These are phyloP conservation scores for Hemileia vastatrix DNA, from an alignment of 1,284 basidiomycete species.

Conservation along the genomic window DNA sequence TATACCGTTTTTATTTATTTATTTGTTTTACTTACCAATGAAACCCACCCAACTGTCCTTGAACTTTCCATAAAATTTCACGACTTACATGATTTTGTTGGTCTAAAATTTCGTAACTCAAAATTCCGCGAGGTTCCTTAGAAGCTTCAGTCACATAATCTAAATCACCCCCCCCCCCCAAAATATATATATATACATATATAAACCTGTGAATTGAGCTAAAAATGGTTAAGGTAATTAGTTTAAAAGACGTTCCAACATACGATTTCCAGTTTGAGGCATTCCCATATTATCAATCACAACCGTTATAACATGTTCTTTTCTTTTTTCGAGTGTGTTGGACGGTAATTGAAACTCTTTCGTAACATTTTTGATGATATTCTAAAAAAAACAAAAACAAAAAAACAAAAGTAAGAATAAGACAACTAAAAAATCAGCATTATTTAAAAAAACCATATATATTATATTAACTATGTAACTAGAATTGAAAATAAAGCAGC, in stretches of 20 bases:
- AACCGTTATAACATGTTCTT: slow-evolving; percentile 29
- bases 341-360: slow-evolving; percentile 1
- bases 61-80: slow-evolving; percentile 30
- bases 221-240: no score
- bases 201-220: no score
- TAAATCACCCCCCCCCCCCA: not conserved
- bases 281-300: slow-evolving; percentile 35
- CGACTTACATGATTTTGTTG: no score
- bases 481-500: no score
- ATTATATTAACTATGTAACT: not conserved
- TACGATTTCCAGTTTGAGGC: slow-evolving; percentile 19
- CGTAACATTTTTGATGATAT: not conserved
- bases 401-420: not conserved
- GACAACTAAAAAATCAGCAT: not conserved
- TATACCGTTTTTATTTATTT: not conserved
- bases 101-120: slow-evolving; percentile 23
- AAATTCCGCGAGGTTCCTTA: slow-evolving; percentile 35
- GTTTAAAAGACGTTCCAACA: no score
- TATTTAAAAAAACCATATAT: not conserved
- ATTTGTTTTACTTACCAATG: slow-evolving; percentile 3
- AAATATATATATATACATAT: not conserved
- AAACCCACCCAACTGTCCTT: slow-evolving; percentile 29
- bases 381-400: not conserved
- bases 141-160: slow-evolving; percentile 24
- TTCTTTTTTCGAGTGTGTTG: slow-evolving; percentile 1